A percentile compares a stretch with the other conserved stretches of the same genome.
Conservation (phyloP, 805 yeast species). For the Isabelozyma rhagii region DNA sequence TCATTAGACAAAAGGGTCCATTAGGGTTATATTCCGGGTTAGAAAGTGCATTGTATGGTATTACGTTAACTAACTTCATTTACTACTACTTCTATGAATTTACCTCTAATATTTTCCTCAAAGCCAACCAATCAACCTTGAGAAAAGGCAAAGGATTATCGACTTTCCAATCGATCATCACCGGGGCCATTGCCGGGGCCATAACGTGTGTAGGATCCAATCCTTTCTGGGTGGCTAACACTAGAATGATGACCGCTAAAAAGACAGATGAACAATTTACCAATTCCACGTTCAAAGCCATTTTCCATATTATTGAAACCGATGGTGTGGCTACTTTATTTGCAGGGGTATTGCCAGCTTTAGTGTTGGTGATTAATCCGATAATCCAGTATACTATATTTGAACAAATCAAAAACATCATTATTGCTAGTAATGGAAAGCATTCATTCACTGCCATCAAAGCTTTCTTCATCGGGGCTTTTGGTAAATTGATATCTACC, state of each 20-base stretch:
- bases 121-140: slow-evolving; percentile 17
- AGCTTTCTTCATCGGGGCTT: slow-evolving; percentile 84
- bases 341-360: slow-evolving; percentile 85
- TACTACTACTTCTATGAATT: slow-evolving; percentile 90
- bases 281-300: slow-evolving; percentile 50
- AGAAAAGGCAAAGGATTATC: slow-evolving; percentile 41
- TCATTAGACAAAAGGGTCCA: slow-evolving; percentile 58
- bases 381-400: slow-evolving; percentile 88
- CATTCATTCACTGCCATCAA: slow-evolving; percentile 60
- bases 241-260: slow-evolving; percentile 71
- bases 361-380: slow-evolving; percentile 82
- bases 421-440: slow-evolving; percentile 52
- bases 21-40: slow-evolving; percentile 78
- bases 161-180: slow-evolving; percentile 64
- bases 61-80: slow-evolving; percentile 79
- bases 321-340: slow-evolving; percentile 76
- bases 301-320: slow-evolving; percentile 58
- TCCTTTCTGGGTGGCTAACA: slow-evolving; percentile 94
- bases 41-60: slow-evolving; percentile 84
- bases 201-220: slow-evolving; percentile 78
- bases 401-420: slow-evolving; percentile 74
- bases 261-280: slow-evolving; percentile 17
- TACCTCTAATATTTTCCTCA: slow-evolving; percentile 47
- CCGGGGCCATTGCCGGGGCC: slow-evolving; percentile 86
- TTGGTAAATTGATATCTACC: slow-evolving; percentile 89